Base-by-base conservation (phyloP, 2,329 filamentous ascomycete species). In the Neoscytalidium dimidiatum region DNA sequence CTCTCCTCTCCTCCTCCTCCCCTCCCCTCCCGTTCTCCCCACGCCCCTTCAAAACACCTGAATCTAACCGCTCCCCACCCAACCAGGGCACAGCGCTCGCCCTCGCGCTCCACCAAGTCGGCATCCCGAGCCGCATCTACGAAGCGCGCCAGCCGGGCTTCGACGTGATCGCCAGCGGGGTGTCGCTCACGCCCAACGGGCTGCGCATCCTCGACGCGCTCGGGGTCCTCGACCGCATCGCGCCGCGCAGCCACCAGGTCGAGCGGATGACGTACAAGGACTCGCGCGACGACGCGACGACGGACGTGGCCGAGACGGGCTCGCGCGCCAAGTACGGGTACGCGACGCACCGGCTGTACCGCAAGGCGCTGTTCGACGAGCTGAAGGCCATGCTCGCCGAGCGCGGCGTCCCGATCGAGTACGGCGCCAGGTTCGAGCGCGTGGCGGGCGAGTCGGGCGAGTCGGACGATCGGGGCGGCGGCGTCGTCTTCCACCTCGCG, bases 321-420 rank as follows among this genome's bases (percentile, higher is more conserved):
- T 14, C 21, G 21, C 6, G 9, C 11, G 44, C 19, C 3, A 11
- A 26, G 1, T 86, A 86, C 63, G 83, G 83, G 1, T 88, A 86
- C 69, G 69, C 79, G 0, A 85, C 76, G 0, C 73, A 87, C 11
- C 81, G 86, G 2, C 81, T 88, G 31, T 86, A 86, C 69, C 80
- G 86, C 1, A 74, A 81, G 43, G 76, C 81, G 0, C 76, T 88
- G 13, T 80, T 88, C 60, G 75, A 82, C 4, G 78, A 81, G n/a
- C 73, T 88, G 17, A 71, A 80, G 1, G 72, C 71, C 0, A 76
- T 81, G 64, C 67, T 85, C 5, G 69, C 72, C 2, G 77, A 80
- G 28, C 72, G 74, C 0, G 73, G 74, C 0, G 77, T 88, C 1
- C 46, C 69, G 0, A 74, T 87, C 7, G 64, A 79, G 2, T 87